Percentiles rank a stretch among this genome's conserved stretches.
Conservation (phyloP, 2,329 filamentous ascomycete species). For the Xylariomycetidae sp. region DNA sequence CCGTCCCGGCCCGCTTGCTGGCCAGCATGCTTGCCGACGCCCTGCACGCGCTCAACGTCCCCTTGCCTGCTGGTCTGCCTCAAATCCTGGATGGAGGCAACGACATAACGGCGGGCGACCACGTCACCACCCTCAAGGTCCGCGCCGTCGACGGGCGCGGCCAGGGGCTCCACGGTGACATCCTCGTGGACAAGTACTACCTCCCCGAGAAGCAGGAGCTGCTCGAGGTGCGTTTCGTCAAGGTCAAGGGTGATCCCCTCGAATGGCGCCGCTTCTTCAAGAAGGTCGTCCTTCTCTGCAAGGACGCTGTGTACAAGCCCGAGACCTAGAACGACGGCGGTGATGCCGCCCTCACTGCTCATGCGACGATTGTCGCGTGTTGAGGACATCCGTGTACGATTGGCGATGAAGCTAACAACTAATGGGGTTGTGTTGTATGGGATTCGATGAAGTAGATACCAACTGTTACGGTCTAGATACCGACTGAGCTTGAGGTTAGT, state of each 20-base stretch:
- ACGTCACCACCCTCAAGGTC: conserved; percentile 61
- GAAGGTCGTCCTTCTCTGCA: conserved; percentile 81
- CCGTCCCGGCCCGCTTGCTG: conserved; percentile 67
- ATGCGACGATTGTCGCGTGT: neutral
- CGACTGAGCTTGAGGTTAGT: too few species aligned
- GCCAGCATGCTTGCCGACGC: conserved; percentile 75
- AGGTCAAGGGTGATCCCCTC: conserved; percentile 89
- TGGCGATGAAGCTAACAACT: too few species aligned
- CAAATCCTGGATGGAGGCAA: conserved; percentile 22
- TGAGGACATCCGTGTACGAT: too few species aligned
- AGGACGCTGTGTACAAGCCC: conserved; percentile 70
- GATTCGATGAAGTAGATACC: too few species aligned
- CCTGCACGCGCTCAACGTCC: conserved; percentile 79
- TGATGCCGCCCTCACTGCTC: too few species aligned
- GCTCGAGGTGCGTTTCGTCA: conserved; percentile 84
- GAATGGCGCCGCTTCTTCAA: conserved; percentile 98
- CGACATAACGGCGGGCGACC: conserved; percentile 47
- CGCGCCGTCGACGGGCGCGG: conserved; percentile 66
- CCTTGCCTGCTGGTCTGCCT: conserved; percentile 48
- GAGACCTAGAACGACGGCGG: conserved; percentile 29
- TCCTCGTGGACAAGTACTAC: conserved; percentile 62
- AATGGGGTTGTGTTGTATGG: too few species aligned
- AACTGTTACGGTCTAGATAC: too few species aligned
- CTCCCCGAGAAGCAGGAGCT: conserved; percentile 58
- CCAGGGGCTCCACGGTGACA: conserved; percentile 68